Evolutionary conservation across 805 yeast species (phyloP).

Genomic region (Komagataella phaffii): DNA sequence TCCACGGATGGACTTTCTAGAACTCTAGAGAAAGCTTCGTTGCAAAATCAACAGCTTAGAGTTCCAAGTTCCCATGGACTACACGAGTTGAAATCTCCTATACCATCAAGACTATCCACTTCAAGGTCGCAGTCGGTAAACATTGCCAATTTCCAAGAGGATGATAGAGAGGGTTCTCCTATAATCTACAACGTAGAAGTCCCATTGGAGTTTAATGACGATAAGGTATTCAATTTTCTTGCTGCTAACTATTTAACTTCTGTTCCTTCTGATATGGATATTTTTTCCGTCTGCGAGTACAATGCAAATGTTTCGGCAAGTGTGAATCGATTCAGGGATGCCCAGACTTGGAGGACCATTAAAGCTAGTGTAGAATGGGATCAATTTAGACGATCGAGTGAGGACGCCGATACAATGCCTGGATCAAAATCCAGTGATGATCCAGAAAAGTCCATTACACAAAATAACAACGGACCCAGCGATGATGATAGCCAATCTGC

Average conservation of each 20-base stretch:
- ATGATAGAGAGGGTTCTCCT: conserved; percentile 6
- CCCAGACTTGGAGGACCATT: conserved; percentile 51
- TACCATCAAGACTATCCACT: background rate
- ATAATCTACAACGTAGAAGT: conserved; percentile 27
- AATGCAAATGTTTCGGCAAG: conserved; percentile 45
- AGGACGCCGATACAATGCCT: background rate
- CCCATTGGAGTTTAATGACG: conserved; percentile 29
- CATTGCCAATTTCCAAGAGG: background rate
- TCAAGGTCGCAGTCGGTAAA: background rate
- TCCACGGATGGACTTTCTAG: background rate
- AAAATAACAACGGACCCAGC: background rate
- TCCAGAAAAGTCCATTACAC: background rate
- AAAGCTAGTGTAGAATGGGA: conserved; percentile 31
- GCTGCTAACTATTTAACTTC: conserved; percentile 33
- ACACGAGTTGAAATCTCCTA: background rate
- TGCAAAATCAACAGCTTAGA: background rate
- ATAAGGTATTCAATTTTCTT: conserved; percentile 29
- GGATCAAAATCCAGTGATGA: conserved; percentile 6
- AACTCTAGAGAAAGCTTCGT: background rate
- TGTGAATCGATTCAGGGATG: conserved; percentile 36
- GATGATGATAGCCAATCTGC: conserved; percentile 9
- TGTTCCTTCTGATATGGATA: conserved; percentile 32
- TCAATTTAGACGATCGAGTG: background rate
- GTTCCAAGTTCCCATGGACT: background rate
- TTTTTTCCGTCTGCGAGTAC: conserved; percentile 39